Base-by-base conservation (phyloP, 768 basidiomycete genomes). In the Pisolithus orientalis region DNA sequence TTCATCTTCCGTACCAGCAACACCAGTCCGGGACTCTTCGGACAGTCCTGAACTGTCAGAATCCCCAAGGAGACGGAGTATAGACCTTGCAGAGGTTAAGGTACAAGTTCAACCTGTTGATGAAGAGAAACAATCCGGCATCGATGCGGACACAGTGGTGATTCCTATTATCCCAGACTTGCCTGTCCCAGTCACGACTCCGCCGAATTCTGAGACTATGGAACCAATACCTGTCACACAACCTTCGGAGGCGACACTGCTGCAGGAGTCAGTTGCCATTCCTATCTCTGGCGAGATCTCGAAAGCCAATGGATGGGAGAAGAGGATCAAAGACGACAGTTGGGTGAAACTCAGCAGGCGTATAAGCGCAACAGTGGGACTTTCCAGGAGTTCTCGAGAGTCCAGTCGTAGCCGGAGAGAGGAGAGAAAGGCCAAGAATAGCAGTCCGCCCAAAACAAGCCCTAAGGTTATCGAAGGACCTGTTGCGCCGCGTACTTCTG, bases 291-390 rank as follows among this genome's bases (percentile, higher is more conserved):
- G 60, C 13, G 71, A 71, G 4, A 59, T 63, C 0, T 62, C 62
- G 24, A 72, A 72, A 51, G 50, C 53, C 2, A 71, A 66, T 38
- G 69, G 66, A 32, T 70, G 71, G 39, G 71, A 74, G 51, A 66
- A 53, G 16, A 72, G 62, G 27, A 68, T 67, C 44, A 77, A 70
- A 59, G 74, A 72, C 39, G 70, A 73, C 25, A 67, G 71, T 28
- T 88, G 85, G 85, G 71, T 76, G n/a, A 84, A 80, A 62, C 58
- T 88, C 39, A 77, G 85, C 11, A 71, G 82, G 59, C 71, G 85
- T 53, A 76, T 88, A 50, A 85, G 82, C 59, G 67, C 82, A 55
- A 74, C 76, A 5, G 77, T 87, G 50, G 75, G 78, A 27, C 65
- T 82, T 45, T 53, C 62, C 47, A 66, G 64, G 57, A 47, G 57